Evolutionary conservation across 495 filamentous ascomycete species (phyloP), one percentile per base, ranked within the genome.

Genomic region (Cryomyces antarcticus): DNA sequence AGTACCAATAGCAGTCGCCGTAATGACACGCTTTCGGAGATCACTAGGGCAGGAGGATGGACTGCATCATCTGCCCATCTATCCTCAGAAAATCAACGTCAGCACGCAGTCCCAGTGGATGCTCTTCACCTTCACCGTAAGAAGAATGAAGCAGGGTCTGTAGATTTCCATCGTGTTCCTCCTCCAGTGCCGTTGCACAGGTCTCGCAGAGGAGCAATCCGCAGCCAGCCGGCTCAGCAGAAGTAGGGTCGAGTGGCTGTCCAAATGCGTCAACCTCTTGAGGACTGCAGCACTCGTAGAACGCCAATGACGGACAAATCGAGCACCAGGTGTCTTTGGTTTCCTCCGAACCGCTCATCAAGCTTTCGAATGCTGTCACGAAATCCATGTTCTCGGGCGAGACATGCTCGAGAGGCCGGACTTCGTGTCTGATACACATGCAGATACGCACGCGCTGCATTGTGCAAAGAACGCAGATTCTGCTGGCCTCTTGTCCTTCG

Each of bases 401-500:
- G 2, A 67, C 45, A 17, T 48, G 48, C 6, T 44, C 34, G 0
- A 64, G 37, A 9, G 44, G 38, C 48, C 67, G 66, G 29, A 41
- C 38, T 6, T 47, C 28, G 17, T 24, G 17, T 24, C 17, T 24
- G 17, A 2, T 24, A 46, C 64, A 67, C 2, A 46, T 48, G 27
- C 52, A 43, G 34, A 65, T 59, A 24, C 42, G 41, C 6, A 62
- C 24, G 9, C 62, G 47, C 5, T 52, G 53, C 3, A 57, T 48
- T 5, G 56, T 61, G 45, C 64, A 69, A 6, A 37, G 36, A 5
- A 43, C 44, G 46, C 65, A 69, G 54, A 69, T 62, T 6, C 53
- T 48, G 24, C 57, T 63, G 4, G 49, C 55, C 24, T 56, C 39
- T 10, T 52, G 44, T 13, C 61, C 59, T 7, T 52, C 37, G 9